Evolutionary conservation across 177 flowering plant genomes (phyloP).

Genomic region (Telopea speciosissima): DNA sequence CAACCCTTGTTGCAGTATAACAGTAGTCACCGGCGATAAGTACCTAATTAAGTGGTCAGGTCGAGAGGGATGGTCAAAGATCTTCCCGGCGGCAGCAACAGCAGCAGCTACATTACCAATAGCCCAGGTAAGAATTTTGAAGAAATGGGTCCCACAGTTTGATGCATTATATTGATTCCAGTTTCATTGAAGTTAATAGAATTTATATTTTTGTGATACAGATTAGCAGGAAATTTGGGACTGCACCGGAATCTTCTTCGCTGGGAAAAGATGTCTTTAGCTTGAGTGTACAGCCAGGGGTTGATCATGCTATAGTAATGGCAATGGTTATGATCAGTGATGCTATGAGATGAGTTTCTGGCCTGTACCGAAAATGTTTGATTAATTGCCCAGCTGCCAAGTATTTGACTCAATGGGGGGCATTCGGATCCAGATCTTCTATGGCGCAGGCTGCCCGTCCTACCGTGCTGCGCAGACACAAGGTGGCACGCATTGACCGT

Average conservation of each 20-base stretch:
- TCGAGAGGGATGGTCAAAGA: conserved; percentile 13
- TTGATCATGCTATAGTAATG: conserved; percentile 19
- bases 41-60: conserved; percentile 18
- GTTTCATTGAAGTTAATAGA: too few relatives aligned
- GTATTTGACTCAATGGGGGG: too few relatives aligned
- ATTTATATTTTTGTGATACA: background rate
- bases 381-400: too few relatives aligned
- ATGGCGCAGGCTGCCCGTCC: too few relatives aligned
- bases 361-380: too few relatives aligned
- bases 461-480: too few relatives aligned
- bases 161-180: too few relatives aligned
- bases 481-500: too few relatives aligned
- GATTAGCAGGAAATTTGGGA: conserved; percentile 13
- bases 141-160: too few relatives aligned
- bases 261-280: conserved; percentile 16
- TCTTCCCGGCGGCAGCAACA: conserved; percentile 3
- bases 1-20: conserved; percentile 13
- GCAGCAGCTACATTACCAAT: conserved; percentile 1
- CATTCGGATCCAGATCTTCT: too few relatives aligned
- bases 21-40: background rate
- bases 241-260: background rate
- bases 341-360: conserved; percentile 15
- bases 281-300: conserved; percentile 12
- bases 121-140: conserved; percentile 14
- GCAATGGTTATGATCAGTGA: conserved; percentile 20